Evolutionary conservation across 345 rosid genomes (phyloP).

Genomic region (Diplotaxis tenuifolia): DNA sequence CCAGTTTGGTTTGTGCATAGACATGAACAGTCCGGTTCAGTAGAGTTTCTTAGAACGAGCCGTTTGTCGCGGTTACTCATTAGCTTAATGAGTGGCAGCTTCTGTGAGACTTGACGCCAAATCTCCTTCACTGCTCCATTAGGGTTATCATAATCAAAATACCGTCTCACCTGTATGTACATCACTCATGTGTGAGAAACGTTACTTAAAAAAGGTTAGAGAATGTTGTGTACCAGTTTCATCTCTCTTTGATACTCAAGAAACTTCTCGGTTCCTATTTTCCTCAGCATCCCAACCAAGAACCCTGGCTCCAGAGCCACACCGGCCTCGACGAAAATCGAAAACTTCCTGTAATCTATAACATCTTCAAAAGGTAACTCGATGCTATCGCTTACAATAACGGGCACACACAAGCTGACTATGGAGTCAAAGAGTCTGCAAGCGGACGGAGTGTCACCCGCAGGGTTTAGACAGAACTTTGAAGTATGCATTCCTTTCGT

Average conservation of each 20-base stretch:
- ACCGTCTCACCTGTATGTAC: slow-evolving; percentile 65
- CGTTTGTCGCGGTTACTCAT: slow-evolving; percentile 87
- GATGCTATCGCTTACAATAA: slow-evolving; percentile 76
- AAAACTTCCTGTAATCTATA: slow-evolving; percentile 77
- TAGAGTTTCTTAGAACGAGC: slow-evolving; percentile 49
- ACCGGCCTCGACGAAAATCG: slow-evolving; percentile 66
- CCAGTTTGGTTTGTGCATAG: slow-evolving; percentile 74
- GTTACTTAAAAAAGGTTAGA: too few species aligned
- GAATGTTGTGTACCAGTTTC: slow-evolving; percentile 48
- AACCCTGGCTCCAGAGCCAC: slow-evolving; percentile 64
- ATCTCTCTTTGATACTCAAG: slow-evolving; percentile 75
- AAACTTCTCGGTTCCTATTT: slow-evolving; percentile 49
- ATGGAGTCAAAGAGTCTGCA: slow-evolving; percentile 95
- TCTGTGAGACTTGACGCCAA: slow-evolving; percentile 73
- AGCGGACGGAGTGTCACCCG: slow-evolving; percentile 99
- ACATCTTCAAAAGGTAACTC: slow-evolving; percentile 93
- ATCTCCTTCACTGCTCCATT: slow-evolving; percentile 84
- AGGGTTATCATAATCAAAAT: slow-evolving; percentile 50
- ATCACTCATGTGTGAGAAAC: background rate
- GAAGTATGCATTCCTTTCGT: slow-evolving; percentile 88
- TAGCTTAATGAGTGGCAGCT: slow-evolving; percentile 66
- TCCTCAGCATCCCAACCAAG: slow-evolving; percentile 60
- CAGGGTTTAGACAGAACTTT: slow-evolving; percentile 92
- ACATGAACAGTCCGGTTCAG: slow-evolving; percentile 67
- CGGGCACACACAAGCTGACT: slow-evolving; percentile 93